Conservation (phyloP, 768 basidiomycete genomes). For the Trametes meyenii region DNA sequence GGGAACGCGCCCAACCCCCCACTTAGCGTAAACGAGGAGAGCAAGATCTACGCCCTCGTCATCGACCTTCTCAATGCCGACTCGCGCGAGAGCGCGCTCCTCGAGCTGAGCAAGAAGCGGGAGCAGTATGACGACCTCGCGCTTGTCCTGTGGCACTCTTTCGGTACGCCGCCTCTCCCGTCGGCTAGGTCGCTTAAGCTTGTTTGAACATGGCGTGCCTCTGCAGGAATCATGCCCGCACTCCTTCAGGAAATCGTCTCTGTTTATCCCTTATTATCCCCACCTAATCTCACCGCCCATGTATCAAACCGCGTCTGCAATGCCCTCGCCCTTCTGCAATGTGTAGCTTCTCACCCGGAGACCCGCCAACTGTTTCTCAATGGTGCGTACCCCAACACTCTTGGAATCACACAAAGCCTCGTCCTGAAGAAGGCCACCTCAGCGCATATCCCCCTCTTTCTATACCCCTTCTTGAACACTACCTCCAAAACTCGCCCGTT, state of each 20-base stretch:
- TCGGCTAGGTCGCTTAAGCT: neutral
- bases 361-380: constrained; percentile 94
- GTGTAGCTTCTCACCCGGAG: constrained; percentile 96
- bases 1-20: constrained; percentile 25
- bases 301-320: constrained; percentile 99
- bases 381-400: constrained; percentile 50
- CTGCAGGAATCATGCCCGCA: constrained; percentile 92
- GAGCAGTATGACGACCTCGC: constrained; percentile 99
- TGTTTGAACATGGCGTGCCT: neutral
- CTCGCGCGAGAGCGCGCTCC: constrained; percentile 85
- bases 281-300: constrained; percentile 95
- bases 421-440: neutral
- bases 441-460: constrained; percentile 94
- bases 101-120: constrained; percentile 97
- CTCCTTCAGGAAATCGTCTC: constrained; percentile 97
- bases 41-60: constrained; percentile 89
- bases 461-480: constrained; percentile 98
- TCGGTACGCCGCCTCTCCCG: constrained; percentile 58
- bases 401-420: neutral
- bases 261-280: constrained; percentile 94
- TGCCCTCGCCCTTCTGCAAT: constrained; percentile 95
- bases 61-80: constrained; percentile 82
- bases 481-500: constrained; percentile 99
- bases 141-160: constrained; percentile 97
- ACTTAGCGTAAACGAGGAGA: constrained; percentile 51